Evolutionary conservation across 139 green algal species (phyloP), one percentile per base, ranked within the genome.

Genomic region (Chlamydomonas asymmetrica): DNA sequence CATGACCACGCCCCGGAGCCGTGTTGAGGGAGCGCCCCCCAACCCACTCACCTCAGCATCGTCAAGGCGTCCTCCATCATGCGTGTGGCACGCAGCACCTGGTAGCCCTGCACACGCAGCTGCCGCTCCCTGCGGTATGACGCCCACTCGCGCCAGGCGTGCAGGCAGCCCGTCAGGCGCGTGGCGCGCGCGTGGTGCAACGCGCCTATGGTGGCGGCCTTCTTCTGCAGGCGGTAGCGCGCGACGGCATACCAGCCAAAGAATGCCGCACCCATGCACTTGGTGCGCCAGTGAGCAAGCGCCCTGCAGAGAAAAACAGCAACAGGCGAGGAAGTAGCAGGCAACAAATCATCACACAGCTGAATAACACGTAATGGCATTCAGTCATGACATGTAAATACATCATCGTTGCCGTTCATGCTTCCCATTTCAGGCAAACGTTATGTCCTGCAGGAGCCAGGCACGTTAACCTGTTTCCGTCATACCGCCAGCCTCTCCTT

Each of bases 171-270:
- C 35, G 48, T 32, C n/a, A 77, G 38, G 7, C 32, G 67, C 25
- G 31, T 25, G 5, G 48, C 29, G 22, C 40, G 37, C 79, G 72
- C 80, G 62, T 77, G 65, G 25, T 71, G 23, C 48, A 80, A 48
- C 9, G 79, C 79, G 5, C n/a, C 74, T 3, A 49, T 50, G 37
- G 67, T n/a, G 2, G 61, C 34, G 0, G 18, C 41, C 49, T 67
- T 73, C 37, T 2, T 31, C 18, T 32, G 45, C 27, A 67, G 5
- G 13, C 37, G 50, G 48, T 71, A 37, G 8, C 32, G 63, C 1
- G 73, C 60, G 48, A 66, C 8, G 18, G 48, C 67, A 48, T 73
- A 71, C 62, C 62, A 80, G 37, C 74, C 63, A 54, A 63, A 68
- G 38, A 80, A 34, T 2, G 70, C 31, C 6, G 40, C 31, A 31